Percentiles rank a stretch among this genome's conserved stretches.
Conservation (phyloP, 2,329 filamentous ascomycete species). For the Calonectria naviculata region DNA sequence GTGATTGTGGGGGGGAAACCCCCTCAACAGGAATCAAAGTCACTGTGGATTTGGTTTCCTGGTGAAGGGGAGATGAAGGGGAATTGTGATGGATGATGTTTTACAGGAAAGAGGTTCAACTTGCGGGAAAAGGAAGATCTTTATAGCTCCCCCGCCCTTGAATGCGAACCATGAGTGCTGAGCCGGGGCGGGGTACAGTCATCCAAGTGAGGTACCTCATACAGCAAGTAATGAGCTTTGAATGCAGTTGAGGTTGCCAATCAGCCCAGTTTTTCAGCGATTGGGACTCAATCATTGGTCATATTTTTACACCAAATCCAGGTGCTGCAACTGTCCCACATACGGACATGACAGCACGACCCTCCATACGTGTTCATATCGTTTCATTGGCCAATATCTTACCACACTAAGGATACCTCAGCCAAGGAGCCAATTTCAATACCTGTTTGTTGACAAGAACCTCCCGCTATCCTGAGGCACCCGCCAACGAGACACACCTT, state of each 20-base stretch:
- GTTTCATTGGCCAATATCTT: too few species aligned
- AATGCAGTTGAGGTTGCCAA: not conserved
- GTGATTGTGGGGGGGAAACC: not conserved
- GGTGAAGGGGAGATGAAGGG: not conserved
- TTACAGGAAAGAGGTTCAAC: not conserved
- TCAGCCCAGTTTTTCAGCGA: not conserved
- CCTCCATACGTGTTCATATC: too few species aligned
- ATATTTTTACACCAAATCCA: not conserved
- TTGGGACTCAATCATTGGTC: not conserved
- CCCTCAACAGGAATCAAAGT: not conserved
- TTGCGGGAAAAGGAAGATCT: not conserved
- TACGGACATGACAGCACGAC: not conserved
- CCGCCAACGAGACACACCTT: not conserved
- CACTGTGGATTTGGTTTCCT: not conserved
- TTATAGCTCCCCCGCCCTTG: not conserved
- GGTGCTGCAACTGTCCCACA: not conserved
- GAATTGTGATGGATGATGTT: not conserved
- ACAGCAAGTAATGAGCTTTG: not conserved
- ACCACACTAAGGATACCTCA: not conserved
- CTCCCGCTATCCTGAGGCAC: not conserved
- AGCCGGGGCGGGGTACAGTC: not conserved
- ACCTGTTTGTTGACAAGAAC: not conserved
- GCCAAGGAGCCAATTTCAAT: not conserved
- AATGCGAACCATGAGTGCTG: not conserved
- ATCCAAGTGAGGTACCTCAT: not conserved